Base-by-base conservation (phyloP, 2,329 filamentous ascomycete genomes). In the Aspergillus felis region DNA sequence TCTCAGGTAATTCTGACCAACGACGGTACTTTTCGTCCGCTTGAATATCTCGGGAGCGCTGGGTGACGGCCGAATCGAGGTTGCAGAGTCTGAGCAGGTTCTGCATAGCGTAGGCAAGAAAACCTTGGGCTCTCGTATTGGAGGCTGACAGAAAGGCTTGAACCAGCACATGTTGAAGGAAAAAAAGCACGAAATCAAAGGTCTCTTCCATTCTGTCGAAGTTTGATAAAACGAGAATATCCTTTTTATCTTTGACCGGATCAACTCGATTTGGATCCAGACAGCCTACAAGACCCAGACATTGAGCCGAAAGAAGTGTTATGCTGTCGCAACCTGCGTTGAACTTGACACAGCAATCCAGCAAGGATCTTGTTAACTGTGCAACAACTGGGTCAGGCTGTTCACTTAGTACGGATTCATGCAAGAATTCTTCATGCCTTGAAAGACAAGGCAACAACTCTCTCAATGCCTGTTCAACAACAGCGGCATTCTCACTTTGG, bases 51-150 rank as follows among this genome's bases (percentile, higher is more conserved):
- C 82, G 79, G 42, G 81, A 78, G 48, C 81, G 78, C 20, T 81
- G 72, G 29, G 77, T 76, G 42, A 81, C 76, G 22, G 80, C 84
- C 10, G 82, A 78, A 57, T 81, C 86, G 67, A 97, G 87, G 28
- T 89, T 87, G 67, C 89, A 91, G 63, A 88, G 86, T 48, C 87
- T 87, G 3, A 97, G 82, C 44, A 97, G 82, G 66, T 96, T 89
- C 73, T 99, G 94, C 87, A 99, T 97, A 1, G 89, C 90, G 74
- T 90, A 99, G 1, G 93, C 93, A 20, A 99, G 81, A 69, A 95
- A 96, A 0, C 92, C 92, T 72, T 97, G 94, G 5, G 92, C 83
- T 62, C 86, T 87, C 2, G 92, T 89, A 70, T 97, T 95, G 0
- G 89, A 94, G 1, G 91, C 89, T 1, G 93, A 96, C 47, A 96